Base-by-base conservation (phyloP, 2,329 filamentous ascomycete genomes). In the Paecilomyces dactylethromorphus region DNA sequence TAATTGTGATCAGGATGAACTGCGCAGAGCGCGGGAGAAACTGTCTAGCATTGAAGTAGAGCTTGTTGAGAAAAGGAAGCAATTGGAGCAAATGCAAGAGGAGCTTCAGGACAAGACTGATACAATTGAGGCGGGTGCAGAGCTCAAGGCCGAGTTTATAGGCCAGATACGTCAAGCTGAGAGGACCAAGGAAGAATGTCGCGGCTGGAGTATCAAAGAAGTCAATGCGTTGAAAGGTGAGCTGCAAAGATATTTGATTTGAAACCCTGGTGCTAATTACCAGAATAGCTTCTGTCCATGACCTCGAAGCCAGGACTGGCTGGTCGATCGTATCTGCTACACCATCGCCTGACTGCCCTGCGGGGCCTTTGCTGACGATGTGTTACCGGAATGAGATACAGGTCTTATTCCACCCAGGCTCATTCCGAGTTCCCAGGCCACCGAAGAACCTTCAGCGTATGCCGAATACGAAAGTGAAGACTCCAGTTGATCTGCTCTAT, bases 141-240 rank as follows among this genome's bases (percentile, higher is more conserved):
- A 86, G 59, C 82, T 85, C 67, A 96, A 93, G 71, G 76, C 85
- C 57, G 82, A 86, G 65, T 91, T 84, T 64, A 68, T 88, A 31
- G 82, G 84, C 29, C 89, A 94, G 54, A 97, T 96, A 59, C 83
- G 85, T 59, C 87, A 91, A 67, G 90, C 92, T 0, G 92, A 97
- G 72, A 87, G 86, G 63, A 81, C 95, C 26, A 85, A 90, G 62
- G 92, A 97, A 71, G 90, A 96, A 68, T 96, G 89, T 71, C 86
- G 92, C 56, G 92, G 93, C 45, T 97, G 92, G 88, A 93, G 88
- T 58, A 85, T 87, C 56, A 87, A 83, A 29, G 94, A 97, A 74
- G 90, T 97, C 63, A 83, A 83, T 63, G 78, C 80, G 45, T 79
- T 96, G n/a, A 92, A 92, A 82, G 84, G 89, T 90, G 81, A 70